phyloP scores from a whole-genome alignment of 2,329 filamentous ascomycete genomes.

The Colletotrichum neosansevieriae region DNA sequence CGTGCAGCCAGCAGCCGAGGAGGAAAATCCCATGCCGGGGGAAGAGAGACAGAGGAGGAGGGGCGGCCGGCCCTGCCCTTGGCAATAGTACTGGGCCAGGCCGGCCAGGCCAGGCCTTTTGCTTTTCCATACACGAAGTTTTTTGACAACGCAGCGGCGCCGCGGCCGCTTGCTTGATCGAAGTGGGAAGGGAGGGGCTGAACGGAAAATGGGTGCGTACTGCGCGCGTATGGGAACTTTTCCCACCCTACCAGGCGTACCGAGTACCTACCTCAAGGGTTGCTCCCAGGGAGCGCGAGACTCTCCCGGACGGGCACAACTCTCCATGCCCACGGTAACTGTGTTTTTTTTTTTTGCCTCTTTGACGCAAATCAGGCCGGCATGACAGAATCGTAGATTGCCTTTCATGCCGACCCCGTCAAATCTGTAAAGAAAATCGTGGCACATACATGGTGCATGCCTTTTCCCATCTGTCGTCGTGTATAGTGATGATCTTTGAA shows the following conservation, averaged over 20 bases:
- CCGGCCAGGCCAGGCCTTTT: slow-evolving; percentile 12
- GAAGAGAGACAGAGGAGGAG: background rate
- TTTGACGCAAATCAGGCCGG: background rate
- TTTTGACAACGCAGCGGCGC: slow-evolving; percentile 24
- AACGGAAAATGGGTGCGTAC: background rate
- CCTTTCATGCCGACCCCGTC: background rate
- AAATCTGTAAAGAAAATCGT: background rate
- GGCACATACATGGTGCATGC: slow-evolving; percentile 19
- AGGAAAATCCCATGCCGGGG: no score
- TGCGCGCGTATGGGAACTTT: background rate
- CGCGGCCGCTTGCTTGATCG: slow-evolving; percentile 34
- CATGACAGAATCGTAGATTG: background rate
- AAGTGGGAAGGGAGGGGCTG: slow-evolving; percentile 11
- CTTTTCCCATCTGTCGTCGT: background rate
- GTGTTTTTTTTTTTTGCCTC: background rate
- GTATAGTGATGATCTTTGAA: slow-evolving; percentile 9
- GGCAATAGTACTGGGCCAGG: slow-evolving; percentile 15
- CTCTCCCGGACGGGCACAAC: slow-evolving; percentile 15
- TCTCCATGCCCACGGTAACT: background rate
- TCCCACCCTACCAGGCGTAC: no score
- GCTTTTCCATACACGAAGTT: background rate
- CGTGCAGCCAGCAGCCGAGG: slow-evolving; percentile 7
- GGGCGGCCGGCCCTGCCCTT: background rate
- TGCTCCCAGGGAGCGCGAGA: background rate
- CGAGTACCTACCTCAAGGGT: no score